These are phyloP conservation scores for Cucumis cinereus DNA, from an alignment of 306 rosid genomes.

Conservation along the genomic window DNA sequence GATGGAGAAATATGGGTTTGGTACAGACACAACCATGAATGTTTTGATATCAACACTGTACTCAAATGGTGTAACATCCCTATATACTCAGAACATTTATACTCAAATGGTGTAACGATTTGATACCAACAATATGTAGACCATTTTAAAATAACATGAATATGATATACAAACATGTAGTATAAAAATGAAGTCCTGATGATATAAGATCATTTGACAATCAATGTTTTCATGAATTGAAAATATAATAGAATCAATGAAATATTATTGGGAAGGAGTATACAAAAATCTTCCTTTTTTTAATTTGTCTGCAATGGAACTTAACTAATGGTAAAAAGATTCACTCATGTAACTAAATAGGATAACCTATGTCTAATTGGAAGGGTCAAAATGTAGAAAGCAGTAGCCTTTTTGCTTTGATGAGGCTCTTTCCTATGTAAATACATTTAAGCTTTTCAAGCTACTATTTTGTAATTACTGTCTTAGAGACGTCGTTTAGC, in stretches of 20 bases:
- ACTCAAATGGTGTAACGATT: neutral
- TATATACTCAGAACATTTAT: neutral
- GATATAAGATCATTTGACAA: neutral
- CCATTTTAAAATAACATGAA: neutral
- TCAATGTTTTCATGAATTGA: neutral
- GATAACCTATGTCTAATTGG: neutral
- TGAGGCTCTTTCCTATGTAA: neutral
- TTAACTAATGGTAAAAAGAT: neutral
- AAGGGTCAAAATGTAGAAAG: neutral
- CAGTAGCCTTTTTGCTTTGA: neutral
- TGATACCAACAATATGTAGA: neutral
- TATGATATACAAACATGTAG: neutral
- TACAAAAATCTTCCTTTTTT: neutral
- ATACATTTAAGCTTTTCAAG: neutral
- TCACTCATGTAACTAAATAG: neutral
- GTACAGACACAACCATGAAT: slow-evolving; percentile 44
- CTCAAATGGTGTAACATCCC: neutral
- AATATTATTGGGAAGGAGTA: neutral
- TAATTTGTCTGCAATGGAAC: neutral
- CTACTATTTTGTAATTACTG: neutral
- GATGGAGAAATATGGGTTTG: slow-evolving; percentile 30
- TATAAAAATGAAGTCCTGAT: neutral
- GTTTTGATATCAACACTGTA: neutral
- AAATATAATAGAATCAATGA: neutral
- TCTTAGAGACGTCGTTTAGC: slow-evolving; percentile 14